A percentile compares a stretch with the other conserved stretches of the same genome.
Evolutionary conservation across 78 protist species (phyloP).

Genomic region (Diacronema lutheri): DNA sequence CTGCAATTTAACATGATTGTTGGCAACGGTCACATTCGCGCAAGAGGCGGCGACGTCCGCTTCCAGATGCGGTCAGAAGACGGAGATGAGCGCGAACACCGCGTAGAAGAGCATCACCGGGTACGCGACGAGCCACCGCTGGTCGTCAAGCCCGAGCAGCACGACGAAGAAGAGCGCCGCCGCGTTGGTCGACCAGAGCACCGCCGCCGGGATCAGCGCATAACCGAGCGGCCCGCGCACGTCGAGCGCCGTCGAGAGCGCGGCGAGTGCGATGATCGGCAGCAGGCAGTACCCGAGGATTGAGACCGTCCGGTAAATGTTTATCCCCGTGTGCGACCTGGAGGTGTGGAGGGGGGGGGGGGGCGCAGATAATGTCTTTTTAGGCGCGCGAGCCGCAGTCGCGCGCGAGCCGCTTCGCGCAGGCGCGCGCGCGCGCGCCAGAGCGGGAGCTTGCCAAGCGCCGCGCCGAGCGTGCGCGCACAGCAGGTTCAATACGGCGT

Average conservation of each 20-base stretch:
- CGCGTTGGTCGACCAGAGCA: neutral
- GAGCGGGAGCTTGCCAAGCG: too few relatives aligned
- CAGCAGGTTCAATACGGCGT: too few relatives aligned
- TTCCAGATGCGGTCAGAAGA: too few relatives aligned
- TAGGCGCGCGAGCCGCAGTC: too few relatives aligned
- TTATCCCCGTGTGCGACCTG: neutral
- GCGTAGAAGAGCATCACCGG: constrained; percentile 18
- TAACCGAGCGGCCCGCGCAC: neutral
- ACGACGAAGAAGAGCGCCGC: constrained; percentile 3
- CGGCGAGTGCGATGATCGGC: neutral
- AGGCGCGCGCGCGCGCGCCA: too few relatives aligned
- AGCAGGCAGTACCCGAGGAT: constrained; percentile 3
- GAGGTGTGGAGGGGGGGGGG: too few relatives aligned
- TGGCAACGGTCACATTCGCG: too few relatives aligned
- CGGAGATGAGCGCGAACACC: neutral
- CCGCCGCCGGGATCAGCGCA: neutral
- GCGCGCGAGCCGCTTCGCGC: too few relatives aligned
- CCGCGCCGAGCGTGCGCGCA: too few relatives aligned
- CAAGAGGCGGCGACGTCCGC: too few relatives aligned
- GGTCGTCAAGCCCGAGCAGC: neutral
- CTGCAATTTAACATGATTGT: too few relatives aligned
- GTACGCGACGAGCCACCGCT: constrained; percentile 1
- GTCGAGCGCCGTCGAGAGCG: neutral
- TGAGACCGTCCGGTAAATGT: neutral
- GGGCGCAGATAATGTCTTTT: too few relatives aligned